Evolutionary conservation across 2,329 filamentous ascomycete species (phyloP).

Genomic region (Paraphoma chrysanthemicola): DNA sequence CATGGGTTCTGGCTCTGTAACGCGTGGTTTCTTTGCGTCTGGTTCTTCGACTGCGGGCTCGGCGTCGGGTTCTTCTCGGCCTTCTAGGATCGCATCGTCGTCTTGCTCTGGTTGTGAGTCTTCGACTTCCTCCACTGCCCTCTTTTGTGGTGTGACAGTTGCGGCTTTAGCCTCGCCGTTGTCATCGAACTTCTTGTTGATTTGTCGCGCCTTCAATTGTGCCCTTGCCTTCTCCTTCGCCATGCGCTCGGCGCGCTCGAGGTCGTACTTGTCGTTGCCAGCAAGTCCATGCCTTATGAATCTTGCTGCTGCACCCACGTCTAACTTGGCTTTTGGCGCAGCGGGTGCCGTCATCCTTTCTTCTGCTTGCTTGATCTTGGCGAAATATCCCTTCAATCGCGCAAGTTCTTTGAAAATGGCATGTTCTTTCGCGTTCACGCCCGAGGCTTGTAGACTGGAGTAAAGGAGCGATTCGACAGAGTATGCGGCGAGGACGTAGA

Average conservation of each 20-base stretch:
- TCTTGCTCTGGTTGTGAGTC: constrained; percentile 4
- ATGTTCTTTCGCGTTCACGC: constrained; percentile 80
- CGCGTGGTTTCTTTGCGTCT: constrained; percentile 14
- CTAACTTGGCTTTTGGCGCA: constrained; percentile 63
- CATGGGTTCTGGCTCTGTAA: constrained; percentile 12
- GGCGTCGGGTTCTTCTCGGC: constrained; percentile 14
- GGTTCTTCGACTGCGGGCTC: constrained; percentile 5
- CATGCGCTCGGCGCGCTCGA: constrained; percentile 45
- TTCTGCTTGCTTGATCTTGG: constrained; percentile 84
- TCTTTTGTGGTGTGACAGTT: constrained; percentile 31
- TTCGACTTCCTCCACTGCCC: constrained; percentile 27
- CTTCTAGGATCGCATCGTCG: constrained; percentile 20
- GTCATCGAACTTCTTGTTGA: constrained; percentile 39
- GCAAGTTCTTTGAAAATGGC: constrained; percentile 84
- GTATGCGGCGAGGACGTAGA: constrained; percentile 87
- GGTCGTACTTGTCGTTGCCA: constrained; percentile 55
- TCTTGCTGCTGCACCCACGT: constrained; percentile 79
- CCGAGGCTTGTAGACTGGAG: constrained; percentile 79
- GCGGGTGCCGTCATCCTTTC: constrained; percentile 5
- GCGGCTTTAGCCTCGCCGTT: constrained; percentile 28
- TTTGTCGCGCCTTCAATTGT: constrained; percentile 26
- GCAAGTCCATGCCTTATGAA: constrained; percentile 83
- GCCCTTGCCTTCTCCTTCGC: constrained; percentile 43
- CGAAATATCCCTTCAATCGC: constrained; percentile 88
- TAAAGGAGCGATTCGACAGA: constrained; percentile 90